Percentiles rank a stretch among this genome's conserved stretches.
phyloP scores from a whole-genome alignment of 345 rosid genomes.

The Adansonia digitata region DNA sequence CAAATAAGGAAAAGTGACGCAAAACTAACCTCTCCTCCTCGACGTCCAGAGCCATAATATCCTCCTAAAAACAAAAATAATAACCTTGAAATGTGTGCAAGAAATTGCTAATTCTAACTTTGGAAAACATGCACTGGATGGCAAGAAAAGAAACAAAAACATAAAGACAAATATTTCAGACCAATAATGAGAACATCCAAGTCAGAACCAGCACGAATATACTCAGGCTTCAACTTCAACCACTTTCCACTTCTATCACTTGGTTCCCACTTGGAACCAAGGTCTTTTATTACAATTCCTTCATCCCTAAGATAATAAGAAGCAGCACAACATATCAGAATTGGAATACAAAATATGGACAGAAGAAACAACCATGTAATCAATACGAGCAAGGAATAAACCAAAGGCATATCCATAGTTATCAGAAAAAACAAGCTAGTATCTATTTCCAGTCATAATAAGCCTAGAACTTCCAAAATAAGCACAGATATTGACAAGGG shows the following conservation, averaged over 20 bases:
- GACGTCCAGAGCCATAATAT: slow-evolving; percentile 96
- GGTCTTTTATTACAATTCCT: slow-evolving; percentile 84
- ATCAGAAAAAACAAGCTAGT: neutral
- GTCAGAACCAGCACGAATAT: slow-evolving; percentile 77
- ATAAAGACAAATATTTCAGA: slow-evolving; percentile 22
- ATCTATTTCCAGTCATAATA: neutral
- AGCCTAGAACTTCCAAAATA: neutral
- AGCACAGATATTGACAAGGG: neutral
- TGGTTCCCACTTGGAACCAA: slow-evolving; percentile 95
- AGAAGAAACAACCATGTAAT: neutral
- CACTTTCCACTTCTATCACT: slow-evolving; percentile 97
- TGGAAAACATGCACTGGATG: neutral
- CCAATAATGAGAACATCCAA: slow-evolving; percentile 93
- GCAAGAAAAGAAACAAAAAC: neutral
- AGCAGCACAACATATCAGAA: neutral
- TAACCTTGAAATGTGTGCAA: slow-evolving; percentile 12
- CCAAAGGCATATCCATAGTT: neutral
- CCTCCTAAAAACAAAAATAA: slow-evolving; percentile 55
- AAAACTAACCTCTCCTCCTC: slow-evolving; percentile 71
- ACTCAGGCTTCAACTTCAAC: slow-evolving; percentile 95
- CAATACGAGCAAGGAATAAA: neutral
- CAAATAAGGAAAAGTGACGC: slow-evolving; percentile 8
- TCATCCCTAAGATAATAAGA: slow-evolving; percentile 54
- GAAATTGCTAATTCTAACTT: neutral
- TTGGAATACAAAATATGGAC: neutral